Percentiles rank a stretch among this genome's conserved stretches.
Conservation (phyloP, 1,284 basidiomycete genomes). For the Cutaneotrichosporon curvatum region DNA sequence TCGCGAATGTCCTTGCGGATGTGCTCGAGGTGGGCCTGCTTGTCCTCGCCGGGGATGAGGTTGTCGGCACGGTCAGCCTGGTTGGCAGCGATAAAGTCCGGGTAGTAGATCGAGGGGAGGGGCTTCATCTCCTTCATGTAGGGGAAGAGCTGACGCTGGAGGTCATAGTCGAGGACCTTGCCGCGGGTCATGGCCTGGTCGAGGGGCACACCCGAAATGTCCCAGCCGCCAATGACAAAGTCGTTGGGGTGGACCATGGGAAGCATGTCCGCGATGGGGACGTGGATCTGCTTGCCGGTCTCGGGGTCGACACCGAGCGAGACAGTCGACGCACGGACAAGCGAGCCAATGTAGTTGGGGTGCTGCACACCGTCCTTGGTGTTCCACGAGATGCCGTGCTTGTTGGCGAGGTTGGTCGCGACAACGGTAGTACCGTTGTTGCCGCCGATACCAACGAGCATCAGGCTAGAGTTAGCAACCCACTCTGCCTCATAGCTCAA, state of each 20-base stretch:
- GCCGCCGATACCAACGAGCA: conserved; percentile 95
- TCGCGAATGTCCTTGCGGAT: conserved; percentile 87
- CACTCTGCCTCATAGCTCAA: neutral
- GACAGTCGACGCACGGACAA: conserved; percentile 86
- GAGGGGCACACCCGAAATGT: conserved; percentile 78
- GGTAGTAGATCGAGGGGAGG: conserved; percentile 88
- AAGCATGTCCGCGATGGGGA: conserved; percentile 86
- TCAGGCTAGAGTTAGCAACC: conserved; percentile 56
- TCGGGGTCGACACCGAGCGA: conserved; percentile 76
- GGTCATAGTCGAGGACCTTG: conserved; percentile 90
- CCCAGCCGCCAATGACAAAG: conserved; percentile 96
- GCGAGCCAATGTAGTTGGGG: conserved; percentile 92
- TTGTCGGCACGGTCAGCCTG: conserved; percentile 89
- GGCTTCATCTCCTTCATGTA: conserved; percentile 77
- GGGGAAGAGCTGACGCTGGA: conserved; percentile 89
- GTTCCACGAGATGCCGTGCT: conserved; percentile 88
- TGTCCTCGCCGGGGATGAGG: conserved; percentile 74
- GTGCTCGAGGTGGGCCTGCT: conserved; percentile 85
- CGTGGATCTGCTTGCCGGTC: conserved; percentile 84
- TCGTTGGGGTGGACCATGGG: conserved; percentile 99
- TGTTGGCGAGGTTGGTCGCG: conserved; percentile 93
- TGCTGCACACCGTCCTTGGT: conserved; percentile 88
- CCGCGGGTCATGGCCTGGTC: conserved; percentile 92
- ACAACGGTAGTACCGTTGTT: conserved; percentile 96
- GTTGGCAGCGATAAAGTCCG: conserved; percentile 95